Percentiles rank a stretch among this genome's conserved stretches.
Evolutionary conservation across 2,329 filamentous ascomycete genomes (phyloP).

Genomic region (Epichloe sylvatica): DNA sequence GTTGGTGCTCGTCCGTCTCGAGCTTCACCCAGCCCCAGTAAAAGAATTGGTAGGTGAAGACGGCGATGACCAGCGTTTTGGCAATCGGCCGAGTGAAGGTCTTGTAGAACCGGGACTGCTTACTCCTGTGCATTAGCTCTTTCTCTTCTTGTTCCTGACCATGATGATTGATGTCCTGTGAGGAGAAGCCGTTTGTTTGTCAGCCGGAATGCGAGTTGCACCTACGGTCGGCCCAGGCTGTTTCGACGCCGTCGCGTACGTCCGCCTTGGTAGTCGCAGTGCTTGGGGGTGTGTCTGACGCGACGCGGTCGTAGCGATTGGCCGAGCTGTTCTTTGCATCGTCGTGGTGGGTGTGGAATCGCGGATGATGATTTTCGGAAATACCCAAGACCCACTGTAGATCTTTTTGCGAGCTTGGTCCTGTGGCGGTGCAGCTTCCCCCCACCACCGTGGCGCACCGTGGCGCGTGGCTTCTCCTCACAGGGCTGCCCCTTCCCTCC

Average conservation of each 20-base stretch:
- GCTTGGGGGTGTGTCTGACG: neutral
- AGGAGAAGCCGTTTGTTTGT: neutral
- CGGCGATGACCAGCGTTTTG: slow-evolving; percentile 60
- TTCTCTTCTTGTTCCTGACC: neutral
- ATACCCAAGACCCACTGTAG: neutral
- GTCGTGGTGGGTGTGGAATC: neutral
- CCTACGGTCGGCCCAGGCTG: slow-evolving; percentile 15
- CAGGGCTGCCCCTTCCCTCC: neutral
- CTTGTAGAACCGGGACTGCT: slow-evolving; percentile 55
- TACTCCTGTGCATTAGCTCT: neutral
- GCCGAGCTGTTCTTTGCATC: neutral
- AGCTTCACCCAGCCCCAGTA: slow-evolving; percentile 66
- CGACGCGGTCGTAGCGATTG: neutral
- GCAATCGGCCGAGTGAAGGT: slow-evolving; percentile 58
- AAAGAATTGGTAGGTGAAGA: slow-evolving; percentile 64
- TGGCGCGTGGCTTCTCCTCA: neutral
- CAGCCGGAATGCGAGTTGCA: neutral
- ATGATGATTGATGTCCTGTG: neutral
- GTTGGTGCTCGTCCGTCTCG: slow-evolving; percentile 55
- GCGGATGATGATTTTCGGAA: too few relatives aligned
- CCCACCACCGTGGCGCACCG: neutral
- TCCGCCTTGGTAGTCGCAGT: slow-evolving; percentile 2
- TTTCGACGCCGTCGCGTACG: slow-evolving; percentile 14
- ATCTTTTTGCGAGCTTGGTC: neutral
- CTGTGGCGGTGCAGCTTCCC: neutral